These are phyloP conservation scores for Guyanaporus albipodus DNA, from an alignment of 768 basidiomycete genomes.

Conservation along the genomic window DNA sequence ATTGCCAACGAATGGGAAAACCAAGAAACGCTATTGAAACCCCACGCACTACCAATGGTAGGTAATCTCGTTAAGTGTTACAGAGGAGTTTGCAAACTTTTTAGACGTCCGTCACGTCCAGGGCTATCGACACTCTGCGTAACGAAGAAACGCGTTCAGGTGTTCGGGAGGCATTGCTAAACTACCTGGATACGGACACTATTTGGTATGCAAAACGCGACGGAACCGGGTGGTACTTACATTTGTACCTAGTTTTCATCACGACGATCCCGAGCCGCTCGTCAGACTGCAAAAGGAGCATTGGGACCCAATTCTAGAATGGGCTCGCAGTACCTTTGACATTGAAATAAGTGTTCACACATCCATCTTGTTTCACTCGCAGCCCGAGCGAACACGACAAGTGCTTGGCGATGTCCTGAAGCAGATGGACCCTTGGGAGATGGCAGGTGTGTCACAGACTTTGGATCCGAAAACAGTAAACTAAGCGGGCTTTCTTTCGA, in stretches of 20 bases:
- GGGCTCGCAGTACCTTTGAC: slow-evolving; percentile 65
- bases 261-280: slow-evolving; percentile 70
- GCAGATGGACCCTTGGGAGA: slow-evolving; percentile 74
- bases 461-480: background rate
- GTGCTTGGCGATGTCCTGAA: slow-evolving; percentile 56
- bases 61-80: slow-evolving; percentile 12
- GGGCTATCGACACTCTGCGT: slow-evolving; percentile 78
- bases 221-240: slow-evolving; percentile 2
- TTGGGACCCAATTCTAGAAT: slow-evolving; percentile 86
- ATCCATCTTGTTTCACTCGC: slow-evolving; percentile 66
- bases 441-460: slow-evolving; percentile 65
- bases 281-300: slow-evolving; percentile 74
- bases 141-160: slow-evolving; percentile 53
- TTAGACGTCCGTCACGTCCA: slow-evolving; percentile 87
- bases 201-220: slow-evolving; percentile 55
- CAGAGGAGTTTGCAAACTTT: slow-evolving; percentile 6
- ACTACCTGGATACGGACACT: slow-evolving; percentile 93
- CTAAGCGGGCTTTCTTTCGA: slow-evolving; percentile 1
- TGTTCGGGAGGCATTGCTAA: slow-evolving; percentile 65
- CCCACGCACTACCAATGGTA: slow-evolving; percentile 90
- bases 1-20: slow-evolving; percentile 97
- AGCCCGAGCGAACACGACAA: slow-evolving; percentile 63
- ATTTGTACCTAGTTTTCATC: slow-evolving; percentile 61
- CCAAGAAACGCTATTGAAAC: slow-evolving; percentile 80
- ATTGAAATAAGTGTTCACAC: slow-evolving; percentile 66